Base-by-base conservation (phyloP, 1,284 basidiomycete species). In the Apiotrichum sp. region DNA sequence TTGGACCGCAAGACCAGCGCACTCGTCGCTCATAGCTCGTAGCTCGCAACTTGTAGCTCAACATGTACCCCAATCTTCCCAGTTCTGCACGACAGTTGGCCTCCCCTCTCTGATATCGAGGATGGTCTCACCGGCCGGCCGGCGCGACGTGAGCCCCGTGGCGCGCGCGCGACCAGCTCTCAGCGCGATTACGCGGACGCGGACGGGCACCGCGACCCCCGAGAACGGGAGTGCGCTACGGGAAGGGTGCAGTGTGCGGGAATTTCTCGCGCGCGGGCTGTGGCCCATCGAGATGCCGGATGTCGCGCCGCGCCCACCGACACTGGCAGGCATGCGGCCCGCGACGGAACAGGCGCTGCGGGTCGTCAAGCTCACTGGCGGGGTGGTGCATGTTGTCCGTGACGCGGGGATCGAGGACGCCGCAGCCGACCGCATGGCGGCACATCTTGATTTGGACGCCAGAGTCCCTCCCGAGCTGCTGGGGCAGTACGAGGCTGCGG, bases 251-350 rank as follows among this genome's bases (percentile, higher is more conserved):
- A 54, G 47, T 9, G 47, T 54, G 3, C 47, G 53, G 29, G 42
- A 48, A 34, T 54, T 54, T 6, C 46, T 54, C 35, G 34, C n/a
- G 10, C 41, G 36, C 22, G 53, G 47, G 16, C 22, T 54, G 33
- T 54, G 43, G 41, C 35, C 53, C n/a, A 49, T 54, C 41, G 47
- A 48, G n/a, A 8, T 49, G 11, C 31, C 38, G 4, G 32, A 47
- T 14, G 32, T 14, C 5, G 32, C 45, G 45, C 5, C 31, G 9
- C 32, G 14, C 45, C 32, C 13, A 14, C 14, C 14, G 3, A 6
- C 3, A 9, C 10, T 34, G n/a, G 22, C n/a, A 1, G 8, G 14
- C 32, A 2, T 38, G 14, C 53, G 47, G 13, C 47, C 43, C 10
- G 34, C 47, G 34, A 49, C 41, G 1, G 22, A 32, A 2, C 47